Conservation (phyloP, 2,329 filamentous ascomycete genomes). For the Hypoxylon sp. region DNA sequence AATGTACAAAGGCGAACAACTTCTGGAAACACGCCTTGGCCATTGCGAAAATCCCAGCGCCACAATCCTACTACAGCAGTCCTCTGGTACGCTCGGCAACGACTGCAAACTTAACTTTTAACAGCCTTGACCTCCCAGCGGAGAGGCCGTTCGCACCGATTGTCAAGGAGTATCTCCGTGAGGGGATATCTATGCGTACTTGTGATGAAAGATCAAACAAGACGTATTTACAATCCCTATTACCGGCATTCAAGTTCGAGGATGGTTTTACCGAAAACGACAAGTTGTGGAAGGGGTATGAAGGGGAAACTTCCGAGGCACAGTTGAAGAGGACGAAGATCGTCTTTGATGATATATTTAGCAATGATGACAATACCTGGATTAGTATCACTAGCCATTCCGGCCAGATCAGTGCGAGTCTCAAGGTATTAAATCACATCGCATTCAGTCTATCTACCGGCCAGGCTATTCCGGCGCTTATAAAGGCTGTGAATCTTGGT, state of each 20-base stretch:
- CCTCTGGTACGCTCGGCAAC: slow-evolving; percentile 73
- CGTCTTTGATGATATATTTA: slow-evolving; percentile 70
- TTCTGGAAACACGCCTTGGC: slow-evolving; percentile 71
- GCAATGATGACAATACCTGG: slow-evolving; percentile 65
- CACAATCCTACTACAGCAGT: slow-evolving; percentile 74
- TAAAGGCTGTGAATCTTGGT: slow-evolving; percentile 66
- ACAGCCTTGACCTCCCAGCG: slow-evolving; percentile 64
- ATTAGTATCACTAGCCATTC: slow-evolving; percentile 72
- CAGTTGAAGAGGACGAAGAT: slow-evolving; percentile 64
- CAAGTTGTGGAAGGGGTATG: slow-evolving; percentile 58
- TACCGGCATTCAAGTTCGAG: slow-evolving; percentile 70
- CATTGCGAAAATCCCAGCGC: slow-evolving; percentile 68
- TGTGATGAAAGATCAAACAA: slow-evolving; percentile 73
- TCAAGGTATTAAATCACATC: slow-evolving; percentile 71
- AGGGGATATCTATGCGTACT: slow-evolving; percentile 76
- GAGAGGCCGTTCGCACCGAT: slow-evolving; percentile 66
- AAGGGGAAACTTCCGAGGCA: slow-evolving; percentile 60
- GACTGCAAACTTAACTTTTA: slow-evolving; percentile 74
- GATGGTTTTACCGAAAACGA: slow-evolving; percentile 70
- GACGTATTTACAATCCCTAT: slow-evolving; percentile 64
- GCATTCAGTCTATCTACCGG: slow-evolving; percentile 74
- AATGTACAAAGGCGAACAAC: slow-evolving; percentile 69
- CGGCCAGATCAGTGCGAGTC: slow-evolving; percentile 66
- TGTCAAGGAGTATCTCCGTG: slow-evolving; percentile 75
- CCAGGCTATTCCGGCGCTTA: slow-evolving; percentile 75